phyloP scores from a whole-genome alignment of 257 asterid genomes.

The Solanum pennellii region DNA sequence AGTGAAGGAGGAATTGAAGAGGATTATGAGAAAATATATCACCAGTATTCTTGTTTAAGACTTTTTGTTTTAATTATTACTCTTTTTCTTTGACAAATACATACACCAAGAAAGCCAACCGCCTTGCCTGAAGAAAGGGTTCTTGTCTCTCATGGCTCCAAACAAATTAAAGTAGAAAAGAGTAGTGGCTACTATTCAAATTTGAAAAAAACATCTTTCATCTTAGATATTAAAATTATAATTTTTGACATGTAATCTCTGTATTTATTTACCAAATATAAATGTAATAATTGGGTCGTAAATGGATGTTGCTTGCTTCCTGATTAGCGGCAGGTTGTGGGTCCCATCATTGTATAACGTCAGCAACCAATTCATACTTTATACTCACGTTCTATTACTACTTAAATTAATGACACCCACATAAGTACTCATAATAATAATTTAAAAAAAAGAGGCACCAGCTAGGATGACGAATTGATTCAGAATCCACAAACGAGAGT shows the following conservation, averaged over 20 bases:
- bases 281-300: not conserved
- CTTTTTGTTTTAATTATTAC: too few species aligned
- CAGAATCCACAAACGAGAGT: not conserved
- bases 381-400: not conserved
- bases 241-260: too few species aligned
- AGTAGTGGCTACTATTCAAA: too few species aligned
- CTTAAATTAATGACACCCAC: not conserved
- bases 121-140: too few species aligned
- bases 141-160: too few species aligned
- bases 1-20: not conserved
- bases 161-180: too few species aligned
- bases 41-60: too few species aligned
- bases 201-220: too few species aligned
- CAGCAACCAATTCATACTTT: not conserved
- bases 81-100: too few species aligned
- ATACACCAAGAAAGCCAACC: not conserved
- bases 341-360: not conserved
- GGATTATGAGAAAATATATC: not conserved
- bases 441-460: not conserved
- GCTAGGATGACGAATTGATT: not conserved
- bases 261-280: too few species aligned
- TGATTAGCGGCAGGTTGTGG: not conserved
- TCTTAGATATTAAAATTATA: too few species aligned
- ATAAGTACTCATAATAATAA: too few species aligned
- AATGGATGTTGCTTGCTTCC: not conserved